These are phyloP conservation scores for Fusarium verticillioides DNA, from an alignment of 2,329 filamentous ascomycete genomes.

Conservation along the genomic window DNA sequence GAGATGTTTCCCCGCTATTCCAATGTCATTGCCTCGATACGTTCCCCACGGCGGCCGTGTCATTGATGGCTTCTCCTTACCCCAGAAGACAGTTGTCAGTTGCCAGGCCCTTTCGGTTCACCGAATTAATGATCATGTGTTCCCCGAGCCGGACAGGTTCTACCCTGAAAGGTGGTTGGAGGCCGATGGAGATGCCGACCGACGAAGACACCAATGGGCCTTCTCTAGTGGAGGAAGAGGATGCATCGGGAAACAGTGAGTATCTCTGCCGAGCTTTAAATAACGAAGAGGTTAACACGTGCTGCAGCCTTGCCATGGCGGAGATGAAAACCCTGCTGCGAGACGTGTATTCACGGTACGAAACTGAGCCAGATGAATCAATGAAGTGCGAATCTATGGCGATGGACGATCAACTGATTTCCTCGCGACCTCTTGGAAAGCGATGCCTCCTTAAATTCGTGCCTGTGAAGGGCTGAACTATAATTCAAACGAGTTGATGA, in stretches of 20 bases:
- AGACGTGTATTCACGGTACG: constrained; percentile 70
- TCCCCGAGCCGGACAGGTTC: constrained; percentile 81
- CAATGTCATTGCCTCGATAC: constrained; percentile 73
- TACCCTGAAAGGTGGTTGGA: constrained; percentile 86
- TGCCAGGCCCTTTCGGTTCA: constrained; percentile 71
- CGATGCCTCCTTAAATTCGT: constrained; percentile 66
- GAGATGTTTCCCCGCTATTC: constrained; percentile 71
- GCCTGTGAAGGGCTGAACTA: constrained; percentile 41
- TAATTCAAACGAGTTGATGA: background rate
- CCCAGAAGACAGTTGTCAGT: constrained; percentile 66
- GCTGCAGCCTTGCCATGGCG: constrained; percentile 64
- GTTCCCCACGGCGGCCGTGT: constrained; percentile 64
- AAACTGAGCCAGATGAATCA: constrained; percentile 63
- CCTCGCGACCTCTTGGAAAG: constrained; percentile 69
- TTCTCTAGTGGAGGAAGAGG: constrained; percentile 74
- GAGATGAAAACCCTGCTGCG: constrained; percentile 75
- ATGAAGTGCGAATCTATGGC: constrained; percentile 69
- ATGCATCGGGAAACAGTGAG: constrained; percentile 75
- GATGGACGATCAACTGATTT: constrained; percentile 75
- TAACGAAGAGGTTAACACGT: background rate
- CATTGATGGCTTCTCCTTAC: constrained; percentile 66
- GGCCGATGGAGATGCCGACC: constrained; percentile 77
- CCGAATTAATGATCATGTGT: constrained; percentile 71
- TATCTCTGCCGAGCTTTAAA: constrained; percentile 32
- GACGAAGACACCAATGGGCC: constrained; percentile 70